A percentile compares a stretch with the other conserved stretches of the same genome.
phyloP scores from a whole-genome alignment of 805 yeast species.

The Candida coleopterorum region DNA sequence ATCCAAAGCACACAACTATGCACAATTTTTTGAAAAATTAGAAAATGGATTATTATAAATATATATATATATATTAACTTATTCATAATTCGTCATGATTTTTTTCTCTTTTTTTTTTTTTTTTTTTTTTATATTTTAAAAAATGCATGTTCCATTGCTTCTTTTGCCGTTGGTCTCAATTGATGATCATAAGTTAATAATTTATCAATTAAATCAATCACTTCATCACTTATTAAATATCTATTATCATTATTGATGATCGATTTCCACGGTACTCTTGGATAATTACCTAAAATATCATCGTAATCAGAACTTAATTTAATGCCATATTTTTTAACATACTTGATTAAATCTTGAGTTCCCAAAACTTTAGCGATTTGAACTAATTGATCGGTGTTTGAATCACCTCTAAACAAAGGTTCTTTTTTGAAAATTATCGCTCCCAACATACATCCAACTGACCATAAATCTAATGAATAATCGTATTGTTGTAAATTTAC shows the following conservation, averaged over 20 bases:
- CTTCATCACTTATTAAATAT: constrained; percentile 60
- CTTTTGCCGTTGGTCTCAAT: constrained; percentile 81
- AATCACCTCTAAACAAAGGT: constrained; percentile 88
- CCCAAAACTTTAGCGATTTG: constrained; percentile 87
- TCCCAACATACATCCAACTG: constrained; percentile 89
- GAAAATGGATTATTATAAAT: constrained; percentile 17
- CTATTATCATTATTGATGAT: constrained; percentile 69
- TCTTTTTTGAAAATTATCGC: constrained; percentile 87
- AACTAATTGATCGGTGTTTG: constrained; percentile 86
- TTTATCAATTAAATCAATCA: constrained; percentile 76
- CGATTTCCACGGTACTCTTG: constrained; percentile 81
- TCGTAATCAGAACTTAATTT: constrained; percentile 71
- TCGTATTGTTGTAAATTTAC: constrained; percentile 86
- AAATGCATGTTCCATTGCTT: constrained; percentile 71
- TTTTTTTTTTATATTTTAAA: constrained; percentile 17
- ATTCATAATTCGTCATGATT: neutral
- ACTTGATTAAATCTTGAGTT: constrained; percentile 68
- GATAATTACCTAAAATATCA: constrained; percentile 60
- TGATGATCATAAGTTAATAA: constrained; percentile 83
- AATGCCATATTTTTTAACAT: constrained; percentile 67
- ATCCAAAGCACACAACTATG: constrained; percentile 20
- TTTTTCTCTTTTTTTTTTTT: too few species aligned
- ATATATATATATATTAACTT: neutral
- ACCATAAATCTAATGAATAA: constrained; percentile 90
- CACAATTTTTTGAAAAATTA: constrained; percentile 18